A percentile compares a stretch with the other conserved stretches of the same genome.
Evolutionary conservation across 768 basidiomycete species (phyloP).

Genomic region (Lactarius vividus): DNA sequence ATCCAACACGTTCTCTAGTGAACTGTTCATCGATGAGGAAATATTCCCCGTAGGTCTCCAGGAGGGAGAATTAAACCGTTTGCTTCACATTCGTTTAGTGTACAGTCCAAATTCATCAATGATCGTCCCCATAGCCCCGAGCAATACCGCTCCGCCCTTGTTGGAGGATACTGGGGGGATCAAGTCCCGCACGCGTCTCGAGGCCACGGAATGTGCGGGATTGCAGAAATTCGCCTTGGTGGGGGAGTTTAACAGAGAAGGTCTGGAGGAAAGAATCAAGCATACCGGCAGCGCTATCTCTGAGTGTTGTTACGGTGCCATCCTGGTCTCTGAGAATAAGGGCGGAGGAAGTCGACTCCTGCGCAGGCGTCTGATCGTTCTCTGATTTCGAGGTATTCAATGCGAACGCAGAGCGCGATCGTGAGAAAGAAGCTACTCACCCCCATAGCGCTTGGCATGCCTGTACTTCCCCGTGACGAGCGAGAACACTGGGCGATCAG

Average conservation of each 20-base stretch:
- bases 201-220: conserved; percentile 76
- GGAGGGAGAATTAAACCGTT: not conserved
- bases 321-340: conserved; percentile 66
- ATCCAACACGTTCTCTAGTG: not conserved
- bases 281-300: conserved; percentile 72
- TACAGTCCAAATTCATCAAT: conserved; percentile 1
- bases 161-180: conserved; percentile 77
- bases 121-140: conserved; percentile 71
- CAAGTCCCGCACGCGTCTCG: conserved; percentile 72
- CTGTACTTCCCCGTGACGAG: conserved; percentile 84
- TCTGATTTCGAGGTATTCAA: not conserved
- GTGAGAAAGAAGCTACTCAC: conserved; percentile 24
- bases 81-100: not conserved
- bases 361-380: conserved; percentile 22
- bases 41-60: not conserved
- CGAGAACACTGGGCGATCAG: conserved; percentile 79
- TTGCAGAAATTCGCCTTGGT: conserved; percentile 66
- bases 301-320: conserved; percentile 48
- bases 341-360: conserved; percentile 37
- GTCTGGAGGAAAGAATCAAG: conserved; percentile 18
- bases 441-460: conserved; percentile 67
- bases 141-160: conserved; percentile 91
- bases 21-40: not conserved
- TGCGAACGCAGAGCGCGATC: conserved; percentile 1
- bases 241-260: conserved; percentile 11